Conservation (phyloP, 495 filamentous ascomycete genomes). For the Tuber magnatum region DNA sequence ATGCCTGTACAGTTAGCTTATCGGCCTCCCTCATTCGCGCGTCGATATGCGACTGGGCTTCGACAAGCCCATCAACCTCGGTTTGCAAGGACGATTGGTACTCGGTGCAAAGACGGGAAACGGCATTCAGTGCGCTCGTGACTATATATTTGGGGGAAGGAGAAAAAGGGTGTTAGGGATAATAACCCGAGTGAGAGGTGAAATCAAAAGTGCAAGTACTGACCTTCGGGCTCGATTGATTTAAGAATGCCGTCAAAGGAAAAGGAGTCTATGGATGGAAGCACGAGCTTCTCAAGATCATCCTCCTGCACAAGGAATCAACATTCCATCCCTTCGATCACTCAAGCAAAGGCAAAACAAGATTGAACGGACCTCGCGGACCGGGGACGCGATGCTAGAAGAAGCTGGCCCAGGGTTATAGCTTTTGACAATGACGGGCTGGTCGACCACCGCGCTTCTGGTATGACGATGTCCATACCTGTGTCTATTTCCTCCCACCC, state of each 20-base stretch:
- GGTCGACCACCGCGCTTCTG: constrained; percentile 36
- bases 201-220: not conserved
- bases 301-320: constrained; percentile 32
- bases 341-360: constrained; percentile 5
- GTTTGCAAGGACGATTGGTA: constrained; percentile 31
- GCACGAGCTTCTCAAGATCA: constrained; percentile 31
- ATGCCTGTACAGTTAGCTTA: constrained; percentile 30
- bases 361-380: constrained; percentile 35
- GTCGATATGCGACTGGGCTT: constrained; percentile 32
- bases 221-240: constrained; percentile 38
- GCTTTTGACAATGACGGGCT: constrained; percentile 40
- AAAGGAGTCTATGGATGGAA: constrained; percentile 39
- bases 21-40: constrained; percentile 33
- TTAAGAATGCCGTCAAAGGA: constrained; percentile 40
- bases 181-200: not conserved
- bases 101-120: constrained; percentile 29
- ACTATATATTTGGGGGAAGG: constrained; percentile 19
- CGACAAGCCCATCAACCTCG: constrained; percentile 31
- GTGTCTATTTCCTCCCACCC: constrained; percentile 38
- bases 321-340: constrained; percentile 23
- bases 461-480: constrained; percentile 42
- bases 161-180: constrained; percentile 8
- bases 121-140: constrained; percentile 28
- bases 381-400: constrained; percentile 35
- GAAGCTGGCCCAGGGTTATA: constrained; percentile 40